Evolutionary conservation across 179 eudicot species (phyloP).

Genomic region (Beta corolliflora): DNA sequence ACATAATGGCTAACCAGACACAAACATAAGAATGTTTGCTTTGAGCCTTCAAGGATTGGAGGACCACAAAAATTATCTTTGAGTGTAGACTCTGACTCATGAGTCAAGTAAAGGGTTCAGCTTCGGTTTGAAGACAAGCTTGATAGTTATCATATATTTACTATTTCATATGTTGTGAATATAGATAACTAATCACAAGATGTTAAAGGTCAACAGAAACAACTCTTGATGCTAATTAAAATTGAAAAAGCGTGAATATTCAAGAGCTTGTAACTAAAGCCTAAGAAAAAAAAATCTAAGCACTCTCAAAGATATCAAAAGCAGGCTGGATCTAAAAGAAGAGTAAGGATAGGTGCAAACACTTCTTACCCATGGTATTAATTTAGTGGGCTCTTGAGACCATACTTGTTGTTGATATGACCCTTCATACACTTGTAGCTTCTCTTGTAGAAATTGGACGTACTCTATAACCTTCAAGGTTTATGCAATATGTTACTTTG

Average conservation of each 20-base stretch:
- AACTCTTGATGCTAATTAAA: no score
- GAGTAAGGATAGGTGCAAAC: neutral
- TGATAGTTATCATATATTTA: no score
- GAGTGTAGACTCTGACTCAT: no score
- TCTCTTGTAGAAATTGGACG: constrained; percentile 78
- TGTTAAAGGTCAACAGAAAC: no score
- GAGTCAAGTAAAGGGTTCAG: no score
- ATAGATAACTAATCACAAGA: no score
- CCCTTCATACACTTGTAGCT: constrained; percentile 70
- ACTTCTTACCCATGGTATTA: constrained; percentile 68
- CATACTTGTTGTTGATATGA: constrained; percentile 75
- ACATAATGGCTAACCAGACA: no score
- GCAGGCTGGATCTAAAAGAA: neutral
- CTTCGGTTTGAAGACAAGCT: no score
- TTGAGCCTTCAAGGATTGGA: no score
- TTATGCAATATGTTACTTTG: constrained; percentile 6
- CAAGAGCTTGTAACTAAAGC: neutral
- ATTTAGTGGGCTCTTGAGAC: constrained; percentile 67
- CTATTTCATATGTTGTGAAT: no score
- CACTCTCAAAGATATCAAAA: constrained; percentile 3
- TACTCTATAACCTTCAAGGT: constrained; percentile 72
- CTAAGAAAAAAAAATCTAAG: neutral
- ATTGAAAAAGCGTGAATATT: neutral
- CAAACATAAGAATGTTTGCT: no score
- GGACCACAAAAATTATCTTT: no score